Evolutionary conservation across 2,329 filamentous ascomycete genomes (phyloP), one percentile per base, ranked within the genome.

Genomic region (Diaporthe ampelina): DNA sequence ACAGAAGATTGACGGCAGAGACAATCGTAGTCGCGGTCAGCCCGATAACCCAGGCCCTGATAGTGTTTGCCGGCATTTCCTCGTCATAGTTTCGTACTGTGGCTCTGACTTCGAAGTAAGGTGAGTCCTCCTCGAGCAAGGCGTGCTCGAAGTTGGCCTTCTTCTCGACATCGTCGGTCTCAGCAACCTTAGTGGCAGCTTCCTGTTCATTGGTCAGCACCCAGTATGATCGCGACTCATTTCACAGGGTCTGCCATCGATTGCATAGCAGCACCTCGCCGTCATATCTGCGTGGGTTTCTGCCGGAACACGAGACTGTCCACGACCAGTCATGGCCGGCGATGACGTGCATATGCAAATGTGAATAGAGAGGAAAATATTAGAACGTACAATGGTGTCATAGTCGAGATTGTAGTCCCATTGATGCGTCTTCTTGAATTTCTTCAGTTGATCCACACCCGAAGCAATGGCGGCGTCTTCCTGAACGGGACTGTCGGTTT

Each of bases 51-150:
- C 73, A 75, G 15, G 70, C 72, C 17, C 73, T 72, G 19, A 75
- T 73, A 21, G 73, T 75, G 70, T 75, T 75, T n/a, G 70, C 70
- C 0, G 73, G 73, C 63, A 75, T 56, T 2, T 75, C 73, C 61
- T 73, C 70, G 37, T 75, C 73, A n/a, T 75, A 75, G 29, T 75
- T 75, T 17, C 73, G 70, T 3, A 83, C 81, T 2, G 81, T 79
- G 40, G 81, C 79, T 32, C 81, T 78, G 15, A 80, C 80, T 48
- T 76, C 75, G 58, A 75, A 63, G 73, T 76, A 77, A 3, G 76
- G 76, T 11, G 73, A 74, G 24, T 74, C 61, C 52, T 74, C 73
- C 32, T 72, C 70, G 13, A 74, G 73, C 69, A 74, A 37, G 37
- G 68, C 57, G 26, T 71, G 72, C 58, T 74, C 72, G n/a, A 74